Conservation (phyloP, 768 basidiomycete species). For the Lentinula raphanica region DNA sequence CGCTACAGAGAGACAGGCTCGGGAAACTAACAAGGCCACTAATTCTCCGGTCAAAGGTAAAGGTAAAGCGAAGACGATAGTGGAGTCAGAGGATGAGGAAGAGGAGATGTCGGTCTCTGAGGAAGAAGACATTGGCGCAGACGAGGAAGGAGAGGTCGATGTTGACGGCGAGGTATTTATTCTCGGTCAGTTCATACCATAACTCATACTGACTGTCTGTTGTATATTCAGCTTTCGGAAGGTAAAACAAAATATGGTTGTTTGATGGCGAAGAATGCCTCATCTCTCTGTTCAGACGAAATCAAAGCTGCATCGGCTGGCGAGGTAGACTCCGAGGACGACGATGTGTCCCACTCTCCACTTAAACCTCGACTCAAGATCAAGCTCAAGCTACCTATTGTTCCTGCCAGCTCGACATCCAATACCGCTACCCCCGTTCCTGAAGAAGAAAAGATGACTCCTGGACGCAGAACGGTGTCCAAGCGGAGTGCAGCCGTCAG, state of each 20-base stretch:
- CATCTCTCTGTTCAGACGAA: too few species aligned
- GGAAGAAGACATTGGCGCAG: neutral
- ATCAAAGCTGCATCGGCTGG: neutral
- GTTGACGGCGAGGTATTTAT: neutral
- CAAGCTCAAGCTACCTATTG: conserved; percentile 10
- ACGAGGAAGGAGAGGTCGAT: neutral
- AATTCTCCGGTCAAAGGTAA: neutral
- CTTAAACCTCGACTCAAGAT: conserved; percentile 10
- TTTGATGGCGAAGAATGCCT: too few species aligned
- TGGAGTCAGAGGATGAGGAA: conserved; percentile 1
- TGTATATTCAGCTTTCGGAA: neutral
- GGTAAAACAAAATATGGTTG: neutral
- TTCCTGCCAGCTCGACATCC: conserved; percentile 11
- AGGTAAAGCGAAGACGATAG: conserved; percentile 1
- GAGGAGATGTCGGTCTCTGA: neutral
- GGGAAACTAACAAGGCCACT: neutral
- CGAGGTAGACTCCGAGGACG: conserved; percentile 2
- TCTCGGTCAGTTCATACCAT: neutral
- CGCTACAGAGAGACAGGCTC: neutral
- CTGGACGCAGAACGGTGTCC: neutral
- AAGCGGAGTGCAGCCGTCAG: conserved; percentile 6
- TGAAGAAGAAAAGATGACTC: conserved; percentile 4
- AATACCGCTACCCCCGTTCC: conserved; percentile 10
- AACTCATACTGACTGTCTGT: neutral
- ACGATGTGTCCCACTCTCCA: conserved; percentile 11